Conservation (phyloP, 495 filamentous ascomycete genomes). For the Penicillium turbatum region DNA sequence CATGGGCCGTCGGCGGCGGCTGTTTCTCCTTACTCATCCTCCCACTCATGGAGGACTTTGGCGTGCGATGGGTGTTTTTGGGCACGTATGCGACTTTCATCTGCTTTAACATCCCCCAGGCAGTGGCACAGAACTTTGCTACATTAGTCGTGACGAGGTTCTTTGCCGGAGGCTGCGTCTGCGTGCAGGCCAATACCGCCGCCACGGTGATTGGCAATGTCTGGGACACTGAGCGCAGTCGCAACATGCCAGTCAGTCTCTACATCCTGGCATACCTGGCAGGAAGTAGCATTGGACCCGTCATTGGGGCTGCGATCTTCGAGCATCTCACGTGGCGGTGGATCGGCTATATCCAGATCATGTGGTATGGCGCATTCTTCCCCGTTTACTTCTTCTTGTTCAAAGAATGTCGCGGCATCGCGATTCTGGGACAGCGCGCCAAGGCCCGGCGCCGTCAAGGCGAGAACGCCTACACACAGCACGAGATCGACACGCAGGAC, state of each 20-base stretch:
- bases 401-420: constrained; percentile 39
- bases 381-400: constrained; percentile 39
- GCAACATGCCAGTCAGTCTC: constrained; percentile 44
- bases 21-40: constrained; percentile 43
- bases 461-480: constrained; percentile 30
- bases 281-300: constrained; percentile 46
- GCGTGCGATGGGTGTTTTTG: constrained; percentile 44
- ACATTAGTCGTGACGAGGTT: constrained; percentile 46
- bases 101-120: constrained; percentile 46
- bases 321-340: constrained; percentile 43
- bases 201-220: constrained; percentile 47
- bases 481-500: constrained; percentile 33
- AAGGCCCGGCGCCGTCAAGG: constrained; percentile 28
- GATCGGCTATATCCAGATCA: constrained; percentile 48
- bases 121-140: constrained; percentile 46
- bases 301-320: constrained; percentile 42
- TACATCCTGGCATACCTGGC: constrained; percentile 42
- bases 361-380: constrained; percentile 38
- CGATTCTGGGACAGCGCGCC: constrained; percentile 37
- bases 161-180: constrained; percentile 45
- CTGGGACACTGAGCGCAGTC: constrained; percentile 35
- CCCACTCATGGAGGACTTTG: constrained; percentile 51
- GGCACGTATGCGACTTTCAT: constrained; percentile 41
- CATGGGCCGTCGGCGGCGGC: constrained; percentile 49
- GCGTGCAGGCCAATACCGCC: constrained; percentile 43